Base-by-base conservation (phyloP, 257 asterid genomes). In the Rubia yunnanensis region DNA sequence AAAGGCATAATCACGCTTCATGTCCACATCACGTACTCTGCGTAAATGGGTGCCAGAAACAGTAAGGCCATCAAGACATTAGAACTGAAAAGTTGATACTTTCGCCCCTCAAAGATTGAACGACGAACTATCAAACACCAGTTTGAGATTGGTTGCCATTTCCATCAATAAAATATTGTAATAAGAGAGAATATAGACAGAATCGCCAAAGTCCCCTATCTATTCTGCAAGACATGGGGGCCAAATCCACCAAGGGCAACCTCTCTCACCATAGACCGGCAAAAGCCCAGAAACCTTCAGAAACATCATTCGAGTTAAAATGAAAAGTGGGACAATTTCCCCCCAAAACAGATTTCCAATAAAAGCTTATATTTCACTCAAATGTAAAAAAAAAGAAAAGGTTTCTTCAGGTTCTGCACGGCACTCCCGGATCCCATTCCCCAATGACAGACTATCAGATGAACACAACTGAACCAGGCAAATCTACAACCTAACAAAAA, bases 11-110 rank as follows among this genome's bases (percentile, higher is more conserved):
- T 83, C 89, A 46, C 86, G 89, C 89, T 83, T 83, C 84, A 83
- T 83, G 75, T 83, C 89, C 73, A 83, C 89, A 81, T 83, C 89
- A 56, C 89, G 89, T 75, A 83, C 84, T 81, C 89, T 81, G 89
- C 86, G 84, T 66, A 83, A 83, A 83, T 77, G 86, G 86, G 81
- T 83, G 78, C 86, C 86, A 83, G 81, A 83, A 83, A 83, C 77
- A 80, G 81, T 76, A 77, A 81, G 82, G 83, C 84, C 86, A 83
- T 81, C 89, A 81, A 77, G 78, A 76, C 86, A 79, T 72, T 67
- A 83, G 83, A 71, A 83, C 84, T 75, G 77, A 75, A 79, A 78
- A 84, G 78, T 76, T 80, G 83, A 77, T 81, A 78, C 78, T 77
- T 32, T 79, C 79, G 76, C 86, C 88, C 80, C 79, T 80, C 88